Conservation (phyloP, 495 filamentous ascomycete genomes). For the Ascobolus immersus region DNA sequence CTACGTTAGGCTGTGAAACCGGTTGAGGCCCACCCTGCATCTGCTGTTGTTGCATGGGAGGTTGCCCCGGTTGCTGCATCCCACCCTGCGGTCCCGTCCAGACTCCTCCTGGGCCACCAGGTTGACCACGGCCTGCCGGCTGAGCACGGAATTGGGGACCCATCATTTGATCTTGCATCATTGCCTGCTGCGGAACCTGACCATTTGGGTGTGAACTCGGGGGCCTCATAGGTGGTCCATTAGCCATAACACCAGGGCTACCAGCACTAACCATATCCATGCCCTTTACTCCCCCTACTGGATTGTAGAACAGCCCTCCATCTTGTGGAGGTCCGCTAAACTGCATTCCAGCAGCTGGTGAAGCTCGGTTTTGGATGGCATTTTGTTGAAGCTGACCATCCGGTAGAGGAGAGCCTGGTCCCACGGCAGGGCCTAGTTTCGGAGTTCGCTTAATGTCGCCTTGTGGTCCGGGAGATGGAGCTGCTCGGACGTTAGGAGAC, state of each 20-base stretch:
- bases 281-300: constrained; percentile 25
- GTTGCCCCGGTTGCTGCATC: constrained; percentile 18
- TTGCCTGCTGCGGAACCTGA: constrained; percentile 35
- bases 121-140: constrained; percentile 21
- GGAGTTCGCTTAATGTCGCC: constrained; percentile 81
- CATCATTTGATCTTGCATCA: constrained; percentile 16
- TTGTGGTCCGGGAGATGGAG: constrained; percentile 64
- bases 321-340: constrained; percentile 38
- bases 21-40: constrained; percentile 17
- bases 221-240: constrained; percentile 34
- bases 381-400: constrained; percentile 39
- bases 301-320: constrained; percentile 36
- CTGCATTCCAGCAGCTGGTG: constrained; percentile 42
- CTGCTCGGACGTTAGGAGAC: constrained; percentile 60
- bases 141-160: constrained; percentile 12
- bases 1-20: constrained; percentile 20
- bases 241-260: constrained; percentile 30
- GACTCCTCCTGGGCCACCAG: constrained; percentile 4
- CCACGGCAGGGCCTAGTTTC: constrained; percentile 47
- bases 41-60: constrained; percentile 18
- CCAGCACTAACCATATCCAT: constrained; percentile 31
- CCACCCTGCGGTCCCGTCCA: constrained; percentile 8
- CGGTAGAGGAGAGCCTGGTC: constrained; percentile 60
- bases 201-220: constrained; percentile 63
- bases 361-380: constrained; percentile 41